Evolutionary conservation across 2,329 filamentous ascomycete species (phyloP), one percentile per base, ranked within the genome.

Genomic region (Penicillium hordei): DNA sequence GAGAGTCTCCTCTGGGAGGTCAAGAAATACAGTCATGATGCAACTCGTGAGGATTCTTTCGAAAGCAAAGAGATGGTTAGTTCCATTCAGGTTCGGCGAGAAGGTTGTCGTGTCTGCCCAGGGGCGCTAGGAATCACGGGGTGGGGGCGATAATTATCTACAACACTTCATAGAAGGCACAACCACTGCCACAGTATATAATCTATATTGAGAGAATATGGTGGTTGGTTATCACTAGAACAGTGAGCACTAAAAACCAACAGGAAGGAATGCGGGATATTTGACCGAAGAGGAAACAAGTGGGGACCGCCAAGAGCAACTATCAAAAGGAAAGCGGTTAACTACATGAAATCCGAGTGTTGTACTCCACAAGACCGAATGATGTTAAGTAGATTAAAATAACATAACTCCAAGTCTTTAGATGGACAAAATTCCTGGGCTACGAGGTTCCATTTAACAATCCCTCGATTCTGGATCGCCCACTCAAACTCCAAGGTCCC

Each of bases 301-400:
- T 34, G 45, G 45, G n/a, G 29, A 5, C 29, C 2, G 45, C 45
- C 31, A 48, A 48, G 45, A 48, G 19, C 19, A 48, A 48, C 45
- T 48, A 48, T 34, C 31, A 34, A 48, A 48, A 48, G 45, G 31
- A 48, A 48, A 48, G 45, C 45, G 45, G 29, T 34, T 48, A 34
- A 48, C 29, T 34, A 23, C 45, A 48, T 48, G 45, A 34, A 48
- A 34, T 23, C 19, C 31, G 45, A n/a, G 19, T 7, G 15, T 23
- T n/a, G 31, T 48, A 7, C 15, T 23, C 13, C 31, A 4, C 17
- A 34, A 34, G 29, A 5, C 29, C 29, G 31, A 48, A 23, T 34
- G 9, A 48, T 5, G 25, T 34, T 48, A 10, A 50, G 40, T 50
- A 50, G 17, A 50, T 29, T 29, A 27, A 29, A 40, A 39, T 39